Base-by-base conservation (phyloP, 2,329 filamentous ascomycete species). In the Bretziella fagacearum region DNA sequence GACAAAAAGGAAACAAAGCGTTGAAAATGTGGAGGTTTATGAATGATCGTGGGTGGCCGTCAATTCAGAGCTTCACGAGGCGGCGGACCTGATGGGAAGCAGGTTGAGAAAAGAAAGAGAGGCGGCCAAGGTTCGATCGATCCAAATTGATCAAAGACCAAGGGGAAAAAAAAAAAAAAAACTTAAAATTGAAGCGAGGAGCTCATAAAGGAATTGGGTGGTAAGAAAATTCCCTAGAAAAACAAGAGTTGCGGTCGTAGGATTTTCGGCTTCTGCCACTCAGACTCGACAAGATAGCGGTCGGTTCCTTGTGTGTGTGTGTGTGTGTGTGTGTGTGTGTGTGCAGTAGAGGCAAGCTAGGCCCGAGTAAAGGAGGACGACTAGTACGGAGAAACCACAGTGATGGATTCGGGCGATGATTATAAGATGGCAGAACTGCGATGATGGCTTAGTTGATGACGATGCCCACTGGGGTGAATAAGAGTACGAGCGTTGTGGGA, bases 241-340 rank as follows among this genome's bases (percentile, higher is more conserved):
- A 45, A 18, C 18, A 39, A 46, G 35, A 29, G 44, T 42, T 36
- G 7, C 32, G 18, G 48, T 46, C 25, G 45, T 51, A 40, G 49
- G 41, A 47, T 50, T 51, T 47, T 51, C 29, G 32, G 23, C 25
- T 42, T 47, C 44, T 50, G 30, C 30, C 44, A 47, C 20, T 41
- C 22, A 30, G 23, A 43, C 25, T n/a, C 30, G n/a, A 30, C 25
- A 29, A 39, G 47, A 49, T 46, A 49, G 42, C 36, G 42, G 26
- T 49, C n/a, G n/a, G n/a, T n/a, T n/a, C n/a, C n/a, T n/a, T n/a
- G n/a, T n/a, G n/a, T n/a, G n/a, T n/a, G n/a, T n/a, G n/a, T n/a
- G n/a, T n/a, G n/a, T n/a, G n/a, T n/a, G n/a, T n/a, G n/a, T n/a
- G n/a, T n/a, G n/a, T 44, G 41, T 35, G n/a, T 46, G 41, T 40